phyloP scores from a whole-genome alignment of 257 asterid species.

The Ehretia macrophylla region DNA sequence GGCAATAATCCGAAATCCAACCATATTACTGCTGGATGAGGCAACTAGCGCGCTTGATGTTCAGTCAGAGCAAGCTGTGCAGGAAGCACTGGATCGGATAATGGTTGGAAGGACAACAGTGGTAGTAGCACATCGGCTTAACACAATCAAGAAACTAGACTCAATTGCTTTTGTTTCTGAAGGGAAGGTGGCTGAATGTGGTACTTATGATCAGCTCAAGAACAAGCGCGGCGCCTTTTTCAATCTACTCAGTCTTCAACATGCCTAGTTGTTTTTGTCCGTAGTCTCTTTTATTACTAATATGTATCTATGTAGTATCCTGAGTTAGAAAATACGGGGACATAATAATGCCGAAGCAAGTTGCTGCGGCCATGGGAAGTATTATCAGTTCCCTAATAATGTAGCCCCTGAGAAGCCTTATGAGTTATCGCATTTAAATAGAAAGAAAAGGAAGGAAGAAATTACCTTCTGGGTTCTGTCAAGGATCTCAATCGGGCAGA shows the following conservation, averaged over 20 bases:
- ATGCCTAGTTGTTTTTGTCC: constrained; percentile 7
- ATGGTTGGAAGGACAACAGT: constrained; percentile 76
- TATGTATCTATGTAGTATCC: background rate
- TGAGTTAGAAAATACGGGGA: background rate
- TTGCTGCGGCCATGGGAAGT: too few relatives aligned
- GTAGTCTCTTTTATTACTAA: background rate
- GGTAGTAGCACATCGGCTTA: constrained; percentile 79
- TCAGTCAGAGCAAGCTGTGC: constrained; percentile 78
- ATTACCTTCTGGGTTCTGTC: too few relatives aligned
- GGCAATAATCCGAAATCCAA: constrained; percentile 66
- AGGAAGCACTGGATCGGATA: constrained; percentile 62
- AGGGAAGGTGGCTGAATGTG: constrained; percentile 63
- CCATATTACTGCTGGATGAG: constrained; percentile 57
- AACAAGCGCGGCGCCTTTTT: constrained; percentile 65
- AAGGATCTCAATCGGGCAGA: too few relatives aligned
- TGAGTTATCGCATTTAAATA: too few relatives aligned
- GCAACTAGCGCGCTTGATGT: constrained; percentile 88
- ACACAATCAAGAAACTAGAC: constrained; percentile 69
- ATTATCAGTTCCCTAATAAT: too few relatives aligned
- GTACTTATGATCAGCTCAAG: constrained; percentile 54
- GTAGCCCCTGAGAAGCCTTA: too few relatives aligned
- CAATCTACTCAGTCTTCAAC: constrained; percentile 57
- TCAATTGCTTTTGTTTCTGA: constrained; percentile 59
- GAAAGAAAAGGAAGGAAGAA: too few relatives aligned
- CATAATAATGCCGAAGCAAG: too few relatives aligned